Conservation (phyloP, 805 yeast genomes). For the Zygotorulaspora sp. region DNA sequence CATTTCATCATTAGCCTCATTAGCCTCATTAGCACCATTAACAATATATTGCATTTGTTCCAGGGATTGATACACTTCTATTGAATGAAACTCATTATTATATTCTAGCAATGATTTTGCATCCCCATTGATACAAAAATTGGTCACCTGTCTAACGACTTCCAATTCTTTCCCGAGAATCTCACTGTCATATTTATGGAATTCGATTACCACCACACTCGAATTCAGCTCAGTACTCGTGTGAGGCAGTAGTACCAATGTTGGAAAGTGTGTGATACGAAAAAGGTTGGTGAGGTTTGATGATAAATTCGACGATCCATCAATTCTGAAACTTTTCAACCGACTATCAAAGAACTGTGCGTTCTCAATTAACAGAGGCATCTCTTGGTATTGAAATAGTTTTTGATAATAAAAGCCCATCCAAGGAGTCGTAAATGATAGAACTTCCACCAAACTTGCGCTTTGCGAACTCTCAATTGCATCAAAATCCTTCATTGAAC, state of each 20-base stretch:
- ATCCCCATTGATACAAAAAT: slow-evolving; percentile 4
- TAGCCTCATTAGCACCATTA: too few relatives aligned
- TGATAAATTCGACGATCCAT: slow-evolving; percentile 29
- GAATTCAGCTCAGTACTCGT: slow-evolving; percentile 3
- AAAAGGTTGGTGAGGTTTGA: slow-evolving; percentile 25
- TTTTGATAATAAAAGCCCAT: slow-evolving; percentile 21
- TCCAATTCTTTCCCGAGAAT: slow-evolving; percentile 3
- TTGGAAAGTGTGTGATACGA: slow-evolving; percentile 14
- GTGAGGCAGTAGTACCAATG: slow-evolving; percentile 8
- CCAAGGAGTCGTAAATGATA: slow-evolving; percentile 40
- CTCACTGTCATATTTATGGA: slow-evolving; percentile 9
- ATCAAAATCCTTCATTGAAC: slow-evolving; percentile 1
- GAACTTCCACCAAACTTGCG: slow-evolving; percentile 20
- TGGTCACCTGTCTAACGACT: slow-evolving; percentile 4
- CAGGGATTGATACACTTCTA: slow-evolving; percentile 10
- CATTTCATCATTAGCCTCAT: background rate
- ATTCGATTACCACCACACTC: slow-evolving; percentile 5
- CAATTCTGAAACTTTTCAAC: slow-evolving; percentile 33
- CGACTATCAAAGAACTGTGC: slow-evolving; percentile 18
- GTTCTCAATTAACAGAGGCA: slow-evolving; percentile 33
- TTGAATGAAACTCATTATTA: slow-evolving; percentile 7
- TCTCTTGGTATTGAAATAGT: slow-evolving; percentile 23
- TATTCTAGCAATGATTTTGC: background rate
- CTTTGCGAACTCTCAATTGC: background rate
- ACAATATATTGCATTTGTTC: slow-evolving; percentile 6